Percentiles rank a stretch among this genome's conserved stretches.
Evolutionary conservation across 1,284 basidiomycete genomes (phyloP).

Genomic region (Ceratobasidium sp.): DNA sequence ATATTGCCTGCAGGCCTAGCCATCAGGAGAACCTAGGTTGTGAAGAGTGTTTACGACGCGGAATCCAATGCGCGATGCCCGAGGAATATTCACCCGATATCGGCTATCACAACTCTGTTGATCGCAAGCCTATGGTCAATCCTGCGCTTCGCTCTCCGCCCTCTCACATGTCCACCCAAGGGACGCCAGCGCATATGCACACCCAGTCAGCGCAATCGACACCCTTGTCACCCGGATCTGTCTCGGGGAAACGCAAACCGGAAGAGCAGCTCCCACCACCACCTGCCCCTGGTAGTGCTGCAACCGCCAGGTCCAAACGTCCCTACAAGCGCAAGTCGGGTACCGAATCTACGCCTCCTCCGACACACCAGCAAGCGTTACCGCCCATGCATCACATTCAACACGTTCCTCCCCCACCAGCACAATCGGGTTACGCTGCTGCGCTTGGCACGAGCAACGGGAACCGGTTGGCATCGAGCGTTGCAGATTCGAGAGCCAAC

Average conservation of each 20-base stretch:
- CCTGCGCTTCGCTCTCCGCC: conserved; percentile 27
- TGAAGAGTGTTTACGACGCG: conserved; percentile 29
- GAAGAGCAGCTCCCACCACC: conserved; percentile 22
- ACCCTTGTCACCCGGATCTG: conserved; percentile 21
- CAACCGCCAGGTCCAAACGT: conserved; percentile 4
- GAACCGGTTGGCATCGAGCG: background rate
- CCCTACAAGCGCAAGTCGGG: conserved; percentile 6
- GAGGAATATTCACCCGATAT: conserved; percentile 29
- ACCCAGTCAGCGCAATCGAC: background rate
- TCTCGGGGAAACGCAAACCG: conserved; percentile 28
- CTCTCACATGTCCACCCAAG: conserved; percentile 12
- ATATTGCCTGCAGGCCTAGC: conserved; percentile 3
- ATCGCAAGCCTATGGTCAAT: conserved; percentile 20
- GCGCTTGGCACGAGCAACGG: background rate
- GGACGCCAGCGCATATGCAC: background rate
- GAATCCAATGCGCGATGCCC: conserved; percentile 23
- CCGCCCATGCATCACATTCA: conserved; percentile 37
- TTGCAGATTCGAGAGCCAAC: conserved; percentile 21
- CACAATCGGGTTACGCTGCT: conserved; percentile 11
- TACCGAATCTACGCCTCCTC: conserved; percentile 13
- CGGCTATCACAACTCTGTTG: conserved; percentile 22
- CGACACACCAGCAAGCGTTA: background rate
- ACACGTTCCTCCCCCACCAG: conserved; percentile 22
- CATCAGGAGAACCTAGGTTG: conserved; percentile 27
- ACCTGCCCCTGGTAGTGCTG: background rate